Conservation (phyloP, 2,329 filamentous ascomycete species). For the Diaporthe sp. region DNA sequence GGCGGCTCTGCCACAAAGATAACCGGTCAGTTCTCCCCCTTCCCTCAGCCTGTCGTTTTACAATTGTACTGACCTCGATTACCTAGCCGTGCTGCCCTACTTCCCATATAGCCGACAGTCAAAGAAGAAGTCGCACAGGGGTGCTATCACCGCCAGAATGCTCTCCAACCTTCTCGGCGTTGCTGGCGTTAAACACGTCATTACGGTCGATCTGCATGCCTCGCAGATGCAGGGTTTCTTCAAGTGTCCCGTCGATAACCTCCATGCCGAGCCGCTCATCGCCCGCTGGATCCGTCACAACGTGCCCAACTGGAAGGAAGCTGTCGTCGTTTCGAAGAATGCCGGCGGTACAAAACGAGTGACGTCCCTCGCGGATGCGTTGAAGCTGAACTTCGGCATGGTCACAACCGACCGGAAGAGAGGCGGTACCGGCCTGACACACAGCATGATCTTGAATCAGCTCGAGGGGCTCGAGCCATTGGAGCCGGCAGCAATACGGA, state of each 20-base stretch:
- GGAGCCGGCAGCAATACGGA: constrained; percentile 41
- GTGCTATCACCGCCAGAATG: constrained; percentile 97
- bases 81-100: constrained; percentile 86
- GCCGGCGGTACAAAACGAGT: constrained; percentile 97
- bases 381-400: constrained; percentile 98
- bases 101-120: constrained; percentile 99
- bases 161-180: constrained; percentile 94
- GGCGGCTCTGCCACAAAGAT: constrained; percentile 97
- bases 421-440: constrained; percentile 73
- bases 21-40: constrained; percentile 75
- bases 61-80: constrained; percentile 20
- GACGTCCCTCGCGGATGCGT: constrained; percentile 92
- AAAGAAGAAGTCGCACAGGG: constrained; percentile 98
- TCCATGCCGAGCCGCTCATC: constrained; percentile 95
- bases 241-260: constrained; percentile 96
- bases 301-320: constrained; percentile 88
- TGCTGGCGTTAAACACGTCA: constrained; percentile 96
- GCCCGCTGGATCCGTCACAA: constrained; percentile 95
- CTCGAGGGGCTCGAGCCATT: constrained; percentile 70
- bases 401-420: constrained; percentile 87
- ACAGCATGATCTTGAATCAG: constrained; percentile 82
- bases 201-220: constrained; percentile 95
- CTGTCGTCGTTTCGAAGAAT: constrained; percentile 98
- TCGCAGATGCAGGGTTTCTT: constrained; percentile 99
- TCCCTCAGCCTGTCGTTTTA: constrained; percentile 32